A percentile compares a stretch with the other conserved stretches of the same genome.
Conservation (phyloP, 2,329 filamentous ascomycete genomes). For the Zymoseptoria ardabiliae region DNA sequence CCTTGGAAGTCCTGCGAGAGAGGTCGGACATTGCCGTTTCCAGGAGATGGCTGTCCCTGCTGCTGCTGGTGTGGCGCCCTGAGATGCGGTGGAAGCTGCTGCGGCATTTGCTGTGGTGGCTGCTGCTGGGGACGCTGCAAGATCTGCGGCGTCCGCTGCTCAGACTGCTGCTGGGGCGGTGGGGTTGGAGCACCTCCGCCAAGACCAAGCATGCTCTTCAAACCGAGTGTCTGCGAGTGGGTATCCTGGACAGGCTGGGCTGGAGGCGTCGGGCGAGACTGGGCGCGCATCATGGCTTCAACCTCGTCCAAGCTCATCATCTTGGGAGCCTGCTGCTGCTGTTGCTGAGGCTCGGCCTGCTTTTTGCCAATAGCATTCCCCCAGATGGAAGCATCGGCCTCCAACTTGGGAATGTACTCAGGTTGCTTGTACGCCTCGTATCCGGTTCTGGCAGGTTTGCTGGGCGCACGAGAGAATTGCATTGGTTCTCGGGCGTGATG, state of each 20-base stretch:
- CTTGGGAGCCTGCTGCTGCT: conserved; percentile 49
- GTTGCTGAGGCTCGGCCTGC: conserved; percentile 28
- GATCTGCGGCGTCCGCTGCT: conserved; percentile 37
- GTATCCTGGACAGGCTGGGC: conserved; percentile 14
- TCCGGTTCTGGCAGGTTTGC: conserved; percentile 65
- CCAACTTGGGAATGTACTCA: conserved; percentile 78
- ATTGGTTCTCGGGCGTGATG: conserved; percentile 67
- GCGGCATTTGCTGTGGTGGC: conserved; percentile 20
- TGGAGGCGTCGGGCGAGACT: conserved; percentile 42
- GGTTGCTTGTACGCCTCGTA: conserved; percentile 88
- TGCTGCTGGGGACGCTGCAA: conserved; percentile 43
- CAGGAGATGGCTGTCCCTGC: conserved; percentile 28
- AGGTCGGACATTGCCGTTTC: conserved; percentile 14
- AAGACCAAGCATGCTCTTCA: conserved; percentile 30
- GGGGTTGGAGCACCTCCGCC: conserved; percentile 15
- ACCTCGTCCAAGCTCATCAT: conserved; percentile 96
- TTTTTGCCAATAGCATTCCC: conserved; percentile 60
- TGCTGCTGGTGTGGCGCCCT: conserved; percentile 33
- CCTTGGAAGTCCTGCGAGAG: conserved; percentile 20
- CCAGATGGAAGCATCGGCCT: conserved; percentile 92
- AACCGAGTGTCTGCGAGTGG: conserved; percentile 26
- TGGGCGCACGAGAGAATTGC: conserved; percentile 37
- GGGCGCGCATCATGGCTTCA: conserved; percentile 79
- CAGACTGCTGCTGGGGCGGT: conserved; percentile 15
- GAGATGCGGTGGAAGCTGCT: conserved; percentile 27